Evolutionary conservation across 176 grass and related monocot species (phyloP).

Genomic region (barley (Hordeum vulgare)): DNA sequence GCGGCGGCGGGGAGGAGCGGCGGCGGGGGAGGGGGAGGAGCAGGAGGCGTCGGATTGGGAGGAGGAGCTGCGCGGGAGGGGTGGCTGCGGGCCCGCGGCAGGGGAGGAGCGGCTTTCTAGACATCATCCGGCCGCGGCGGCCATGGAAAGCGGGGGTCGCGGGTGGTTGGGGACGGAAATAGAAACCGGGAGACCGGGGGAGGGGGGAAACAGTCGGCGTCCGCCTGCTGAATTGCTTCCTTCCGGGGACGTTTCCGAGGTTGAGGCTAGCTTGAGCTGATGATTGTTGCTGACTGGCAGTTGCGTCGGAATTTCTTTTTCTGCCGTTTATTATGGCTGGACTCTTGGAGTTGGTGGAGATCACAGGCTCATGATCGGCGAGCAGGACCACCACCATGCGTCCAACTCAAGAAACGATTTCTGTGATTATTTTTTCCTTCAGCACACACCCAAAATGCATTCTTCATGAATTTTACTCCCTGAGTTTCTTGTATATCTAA

Average conservation of each 20-base stretch:
- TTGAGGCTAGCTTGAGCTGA: not conserved
- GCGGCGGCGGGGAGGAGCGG: constrained; percentile 30
- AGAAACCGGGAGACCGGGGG: not conserved
- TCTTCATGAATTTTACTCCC: too few relatives aligned
- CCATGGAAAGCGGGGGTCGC: constrained; percentile 32
- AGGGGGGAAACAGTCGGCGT: not conserved
- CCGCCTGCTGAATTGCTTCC: not conserved
- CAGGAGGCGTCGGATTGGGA: constrained; percentile 35
- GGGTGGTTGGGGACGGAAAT: constrained; percentile 33
- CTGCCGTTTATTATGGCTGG: not conserved
- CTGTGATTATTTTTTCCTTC: not conserved
- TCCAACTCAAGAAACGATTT: not conserved
- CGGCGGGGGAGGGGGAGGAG: constrained; percentile 42
- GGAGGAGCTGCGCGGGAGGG: constrained; percentile 27
- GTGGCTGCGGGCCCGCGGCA: constrained; percentile 29
- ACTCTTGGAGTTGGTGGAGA: not conserved
- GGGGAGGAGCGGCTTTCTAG: constrained; percentile 39
- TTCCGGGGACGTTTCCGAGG: not conserved
- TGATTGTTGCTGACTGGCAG: not conserved
- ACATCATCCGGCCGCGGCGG: constrained; percentile 35
- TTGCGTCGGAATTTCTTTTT: not conserved
- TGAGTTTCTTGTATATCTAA: too few relatives aligned
- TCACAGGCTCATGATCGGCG: not conserved
- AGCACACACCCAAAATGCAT: too few relatives aligned
- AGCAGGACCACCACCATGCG: not conserved